Base-by-base conservation (phyloP, 495 filamentous ascomycete genomes). In the Acidiella bohemica region DNA sequence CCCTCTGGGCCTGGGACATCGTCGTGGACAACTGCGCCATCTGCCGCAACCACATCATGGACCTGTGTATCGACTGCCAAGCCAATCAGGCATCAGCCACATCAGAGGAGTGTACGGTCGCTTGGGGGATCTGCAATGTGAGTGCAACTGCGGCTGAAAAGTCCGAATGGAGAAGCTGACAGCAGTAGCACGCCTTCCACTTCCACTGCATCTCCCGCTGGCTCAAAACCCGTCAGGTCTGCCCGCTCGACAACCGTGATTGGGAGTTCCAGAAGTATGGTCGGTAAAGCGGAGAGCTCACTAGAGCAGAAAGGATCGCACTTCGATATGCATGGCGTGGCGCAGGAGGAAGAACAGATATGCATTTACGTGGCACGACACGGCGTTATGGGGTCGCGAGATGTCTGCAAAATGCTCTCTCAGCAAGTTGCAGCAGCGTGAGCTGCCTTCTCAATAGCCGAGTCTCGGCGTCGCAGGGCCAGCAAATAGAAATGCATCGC, bases 241-340 rank as follows among this genome's bases (percentile, higher is more conserved):
- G 90, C 55, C 90, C 90, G 2, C 71, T 99, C 19, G 90, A 99
- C 63, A 99, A 99, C 66, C 72, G 87, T 51, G 90, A 96, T 60
- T 99, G 90, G 90, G 90, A 96, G 56, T 96, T 96, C 73, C 90
- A 99, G 65, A 96, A 96, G 57, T 99, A 99, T 56, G 90, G 90
- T 39, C 73, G 80, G 55, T 84, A 74, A 37, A 19, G n/a, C n/a
- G n/a, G n/a, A n/a, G n/a, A n/a, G n/a, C n/a, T n/a, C n/a, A n/a
- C n/a, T n/a, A n/a, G n/a, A n/a, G n/a, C n/a, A n/a, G n/a, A n/a
- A n/a, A n/a, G n/a, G n/a, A n/a, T n/a, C n/a, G n/a, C n/a, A n/a
- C n/a, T n/a, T n/a, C n/a, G n/a, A n/a, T n/a, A n/a, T n/a, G n/a
- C n/a, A n/a, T n/a, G n/a, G n/a, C n/a, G n/a, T n/a, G n/a, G n/a